Evolutionary conservation across 768 basidiomycete species (phyloP), one percentile per base, ranked within the genome.

Genomic region (Naganishia friedmannii): DNA sequence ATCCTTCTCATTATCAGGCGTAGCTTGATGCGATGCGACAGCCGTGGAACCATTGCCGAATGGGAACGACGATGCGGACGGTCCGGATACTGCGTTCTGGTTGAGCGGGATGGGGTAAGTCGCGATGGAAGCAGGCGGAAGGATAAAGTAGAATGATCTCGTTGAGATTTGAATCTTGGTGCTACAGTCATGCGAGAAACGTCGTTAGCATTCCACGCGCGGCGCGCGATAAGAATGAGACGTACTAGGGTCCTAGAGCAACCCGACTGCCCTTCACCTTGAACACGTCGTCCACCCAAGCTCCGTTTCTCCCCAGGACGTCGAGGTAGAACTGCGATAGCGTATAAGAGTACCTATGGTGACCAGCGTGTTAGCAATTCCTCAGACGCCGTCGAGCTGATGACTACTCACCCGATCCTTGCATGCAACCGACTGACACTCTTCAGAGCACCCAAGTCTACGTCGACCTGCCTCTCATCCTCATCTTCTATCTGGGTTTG

Each of bases 271-370:
- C 92, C 73, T 90, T 89, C 13, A 89, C 90, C 58, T 88, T 88
- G 91, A 94, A 99, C n/a, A 91, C 88, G 34, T 93, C 94, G 73
- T 98, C 93, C 5, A 99, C 93, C 90, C 94, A 97, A 21, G 93
- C 93, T 15, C 96, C 96, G 76, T 99, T 98, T 70, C 96, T 85
- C n/a, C 96, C 96, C 45, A 92, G 86, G 45, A 99, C 94, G 70
- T 88, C 88, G 42, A 99, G 86, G 60, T 77, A 80, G 67, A 80
- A 80, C 58, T 79, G 78, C 45, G 76, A 76, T 21, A 76, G 51
- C 65, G 79, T 78, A 26, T 74, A 55, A 3, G 73, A 70, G 60
- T 75, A 80, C 28, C 73, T 73, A 34, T 17, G n/a, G 28, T 28
- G 32, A n/a, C 48, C 9, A 55, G 31, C 34, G 31, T 23, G 23